A percentile compares a stretch with the other conserved stretches of the same genome.
phyloP scores from a whole-genome alignment of 495 filamentous ascomycete genomes.

The Xylaria sp. region DNA sequence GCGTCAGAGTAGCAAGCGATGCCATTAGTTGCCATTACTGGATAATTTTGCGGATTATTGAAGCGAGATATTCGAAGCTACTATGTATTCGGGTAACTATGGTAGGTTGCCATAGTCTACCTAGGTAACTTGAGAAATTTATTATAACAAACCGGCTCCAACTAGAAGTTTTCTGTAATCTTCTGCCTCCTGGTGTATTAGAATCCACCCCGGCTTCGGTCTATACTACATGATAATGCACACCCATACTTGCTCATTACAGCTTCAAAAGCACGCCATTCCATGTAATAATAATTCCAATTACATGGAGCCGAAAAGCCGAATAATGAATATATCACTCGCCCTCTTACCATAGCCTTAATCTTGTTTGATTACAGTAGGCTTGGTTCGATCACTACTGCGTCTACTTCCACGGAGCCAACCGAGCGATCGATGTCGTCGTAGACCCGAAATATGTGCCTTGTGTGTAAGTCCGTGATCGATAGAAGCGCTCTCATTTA shows the following conservation, averaged over 20 bases:
- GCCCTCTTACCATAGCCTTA: not conserved
- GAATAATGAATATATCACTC: not conserved
- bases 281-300: not conserved
- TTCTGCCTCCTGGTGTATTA: not conserved
- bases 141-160: not conserved
- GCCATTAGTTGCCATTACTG: not conserved
- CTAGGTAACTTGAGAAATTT: not conserved
- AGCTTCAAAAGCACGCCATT: conserved; percentile 4
- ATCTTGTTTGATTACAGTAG: not conserved
- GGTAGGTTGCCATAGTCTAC: not conserved
- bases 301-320: not conserved
- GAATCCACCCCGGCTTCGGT: not conserved
- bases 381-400: not conserved
- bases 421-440: conserved; percentile 24
- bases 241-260: not conserved
- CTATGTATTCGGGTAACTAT: not conserved
- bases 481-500: not conserved
- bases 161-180: not conserved
- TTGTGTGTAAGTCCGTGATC: not conserved
- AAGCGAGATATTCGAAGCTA: not conserved
- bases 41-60: not conserved
- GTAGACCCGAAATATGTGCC: conserved; percentile 9
- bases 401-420: conserved; percentile 7
- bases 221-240: not conserved
- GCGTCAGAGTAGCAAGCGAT: not conserved